A percentile compares a stretch with the other conserved stretches of the same genome.
phyloP scores from a whole-genome alignment of 306 rosid genomes.

The Chamaecrista fasciculata region DNA sequence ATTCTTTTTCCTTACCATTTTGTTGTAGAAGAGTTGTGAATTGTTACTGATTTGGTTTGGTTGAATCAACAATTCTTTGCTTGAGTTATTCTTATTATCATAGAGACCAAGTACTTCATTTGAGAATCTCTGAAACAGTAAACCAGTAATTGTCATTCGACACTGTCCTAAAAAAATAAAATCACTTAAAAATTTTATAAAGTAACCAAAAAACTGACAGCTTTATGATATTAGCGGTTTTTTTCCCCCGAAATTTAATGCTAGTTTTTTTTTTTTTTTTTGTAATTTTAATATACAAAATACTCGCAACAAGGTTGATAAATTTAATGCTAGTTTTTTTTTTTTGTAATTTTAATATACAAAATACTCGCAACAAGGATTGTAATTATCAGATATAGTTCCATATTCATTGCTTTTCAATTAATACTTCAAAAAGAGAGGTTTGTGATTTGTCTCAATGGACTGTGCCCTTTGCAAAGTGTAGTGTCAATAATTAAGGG shows the following conservation, averaged over 20 bases:
- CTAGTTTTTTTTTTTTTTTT: too few relatives aligned
- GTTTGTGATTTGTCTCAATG: neutral
- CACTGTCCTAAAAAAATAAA: too few relatives aligned
- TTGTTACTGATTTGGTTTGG: constrained; percentile 62
- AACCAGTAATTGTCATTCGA: neutral
- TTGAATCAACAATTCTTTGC: constrained; percentile 53
- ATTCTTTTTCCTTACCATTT: constrained; percentile 22
- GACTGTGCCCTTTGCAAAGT: neutral
- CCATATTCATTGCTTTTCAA: neutral
- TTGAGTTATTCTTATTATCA: constrained; percentile 11
- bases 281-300: too few relatives aligned
- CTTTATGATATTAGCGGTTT: too few relatives aligned
- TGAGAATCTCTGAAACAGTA: neutral
- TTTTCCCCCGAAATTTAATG: too few relatives aligned
- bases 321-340: too few relatives aligned
- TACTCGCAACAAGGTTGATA: too few relatives aligned
- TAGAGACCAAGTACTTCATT: neutral
- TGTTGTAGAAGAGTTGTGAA: constrained; percentile 54
- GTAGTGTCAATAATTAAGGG: neutral
- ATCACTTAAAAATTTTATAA: too few relatives aligned
- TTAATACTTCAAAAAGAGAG: neutral
- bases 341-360: too few relatives aligned
- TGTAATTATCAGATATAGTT: neutral
- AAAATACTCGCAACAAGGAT: too few relatives aligned
- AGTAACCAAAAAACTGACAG: too few relatives aligned